These are phyloP conservation scores for Lasiosphaeria ovina DNA, from an alignment of 495 filamentous ascomycete genomes.

Conservation along the genomic window DNA sequence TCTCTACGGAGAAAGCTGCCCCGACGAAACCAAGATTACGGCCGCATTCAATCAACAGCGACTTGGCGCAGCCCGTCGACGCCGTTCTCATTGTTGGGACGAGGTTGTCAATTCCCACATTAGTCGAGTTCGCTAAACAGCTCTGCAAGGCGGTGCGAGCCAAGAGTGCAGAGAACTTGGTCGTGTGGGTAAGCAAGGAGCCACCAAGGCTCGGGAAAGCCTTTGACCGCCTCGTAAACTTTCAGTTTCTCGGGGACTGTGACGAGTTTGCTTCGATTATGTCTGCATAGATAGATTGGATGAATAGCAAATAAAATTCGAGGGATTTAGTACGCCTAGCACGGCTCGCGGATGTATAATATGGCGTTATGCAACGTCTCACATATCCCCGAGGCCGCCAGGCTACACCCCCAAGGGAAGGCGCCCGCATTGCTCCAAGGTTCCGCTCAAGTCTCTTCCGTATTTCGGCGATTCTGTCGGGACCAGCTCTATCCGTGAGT, in stretches of 20 bases:
- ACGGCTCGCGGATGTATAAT: too few relatives aligned
- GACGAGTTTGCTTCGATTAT: neutral
- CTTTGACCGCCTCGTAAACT: neutral
- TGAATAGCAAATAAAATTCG: too few relatives aligned
- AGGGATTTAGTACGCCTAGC: too few relatives aligned
- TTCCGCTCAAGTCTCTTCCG: too few relatives aligned
- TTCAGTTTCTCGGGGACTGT: neutral
- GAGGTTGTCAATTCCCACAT: slow-evolving; percentile 1
- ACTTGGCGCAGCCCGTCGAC: neutral
- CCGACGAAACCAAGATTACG: slow-evolving; percentile 4
- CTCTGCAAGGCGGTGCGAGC: slow-evolving; percentile 2
- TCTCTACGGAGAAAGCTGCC: slow-evolving; percentile 1
- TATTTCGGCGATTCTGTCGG: too few relatives aligned
- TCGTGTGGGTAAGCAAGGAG: neutral
- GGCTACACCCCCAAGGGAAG: too few relatives aligned
- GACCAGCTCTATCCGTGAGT: too few relatives aligned
- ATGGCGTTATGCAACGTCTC: too few relatives aligned
- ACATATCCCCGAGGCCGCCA: too few relatives aligned
- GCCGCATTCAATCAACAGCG: slow-evolving; percentile 7
- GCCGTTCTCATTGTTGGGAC: slow-evolving; percentile 3
- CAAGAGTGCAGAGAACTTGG: neutral
- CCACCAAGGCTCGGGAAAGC: neutral
- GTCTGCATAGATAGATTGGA: neutral
- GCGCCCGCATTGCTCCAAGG: too few relatives aligned
- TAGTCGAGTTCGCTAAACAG: neutral